Evolutionary conservation across 495 filamentous ascomycete species (phyloP).

Genomic region (Aspergillus avenaceus): DNA sequence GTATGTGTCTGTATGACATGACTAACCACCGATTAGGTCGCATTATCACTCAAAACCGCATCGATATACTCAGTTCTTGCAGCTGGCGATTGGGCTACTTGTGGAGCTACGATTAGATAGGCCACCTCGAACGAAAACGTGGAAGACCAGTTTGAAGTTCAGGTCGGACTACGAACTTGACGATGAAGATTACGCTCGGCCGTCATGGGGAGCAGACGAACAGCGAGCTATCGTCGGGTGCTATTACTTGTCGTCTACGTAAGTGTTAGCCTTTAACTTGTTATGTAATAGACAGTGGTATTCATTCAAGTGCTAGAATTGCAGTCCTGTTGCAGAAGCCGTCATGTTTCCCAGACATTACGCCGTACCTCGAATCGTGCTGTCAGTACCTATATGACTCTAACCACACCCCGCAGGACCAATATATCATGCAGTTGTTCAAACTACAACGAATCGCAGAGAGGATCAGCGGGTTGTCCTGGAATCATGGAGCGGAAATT

Average conservation of each 20-base stretch:
- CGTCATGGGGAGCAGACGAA: slow-evolving; percentile 20
- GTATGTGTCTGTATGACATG: not conserved
- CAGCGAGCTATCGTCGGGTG: slow-evolving; percentile 19
- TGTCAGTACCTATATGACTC: slow-evolving; percentile 14
- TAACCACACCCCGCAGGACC: slow-evolving; percentile 13
- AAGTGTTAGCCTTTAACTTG: not conserved
- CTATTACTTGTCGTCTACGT: slow-evolving; percentile 23
- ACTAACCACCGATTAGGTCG: slow-evolving; percentile 22
- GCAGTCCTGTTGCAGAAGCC: slow-evolving; percentile 20
- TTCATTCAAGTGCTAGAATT: slow-evolving; percentile 4
- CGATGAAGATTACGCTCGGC: slow-evolving; percentile 5
- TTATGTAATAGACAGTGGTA: not conserved
- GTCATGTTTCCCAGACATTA: slow-evolving; percentile 13
- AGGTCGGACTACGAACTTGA: not conserved
- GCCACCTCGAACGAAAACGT: slow-evolving; percentile 21
- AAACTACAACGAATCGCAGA: slow-evolving; percentile 22
- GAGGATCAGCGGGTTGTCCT: slow-evolving; percentile 19
- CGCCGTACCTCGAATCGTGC: slow-evolving; percentile 17
- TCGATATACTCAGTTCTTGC: slow-evolving; percentile 37
- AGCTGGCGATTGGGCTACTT: slow-evolving; percentile 39
- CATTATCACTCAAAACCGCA: slow-evolving; percentile 32
- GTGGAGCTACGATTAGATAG: slow-evolving; percentile 42
- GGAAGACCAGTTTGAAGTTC: slow-evolving; percentile 18
- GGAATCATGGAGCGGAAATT: slow-evolving; percentile 9
- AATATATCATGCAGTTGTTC: slow-evolving; percentile 17